Evolutionary conservation across 805 yeast species (phyloP).

Genomic region (Helenozyma baotianmanensis): DNA sequence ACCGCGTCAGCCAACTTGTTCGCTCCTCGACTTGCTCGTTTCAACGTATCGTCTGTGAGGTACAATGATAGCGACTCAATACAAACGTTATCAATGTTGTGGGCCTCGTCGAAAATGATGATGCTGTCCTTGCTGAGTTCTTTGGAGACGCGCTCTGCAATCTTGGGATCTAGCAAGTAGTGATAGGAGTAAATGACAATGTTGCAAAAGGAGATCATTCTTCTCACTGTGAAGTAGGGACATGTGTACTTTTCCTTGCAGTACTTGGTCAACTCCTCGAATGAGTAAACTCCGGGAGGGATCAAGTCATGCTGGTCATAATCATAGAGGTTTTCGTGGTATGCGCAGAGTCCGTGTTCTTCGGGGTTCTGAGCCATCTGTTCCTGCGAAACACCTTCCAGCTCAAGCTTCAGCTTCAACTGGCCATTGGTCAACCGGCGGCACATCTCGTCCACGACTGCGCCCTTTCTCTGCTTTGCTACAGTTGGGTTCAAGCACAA

Average conservation of each 20-base stretch:
- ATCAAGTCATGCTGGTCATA: slow-evolving; percentile 83
- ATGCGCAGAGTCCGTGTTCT: slow-evolving; percentile 58
- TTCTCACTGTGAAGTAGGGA: slow-evolving; percentile 95
- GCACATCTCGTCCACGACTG: slow-evolving; percentile 93
- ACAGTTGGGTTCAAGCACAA: slow-evolving; percentile 87
- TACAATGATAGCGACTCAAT: slow-evolving; percentile 92
- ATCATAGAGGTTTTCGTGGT: slow-evolving; percentile 84
- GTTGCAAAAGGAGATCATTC: slow-evolving; percentile 95
- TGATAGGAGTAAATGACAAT: slow-evolving; percentile 95
- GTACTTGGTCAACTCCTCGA: slow-evolving; percentile 73
- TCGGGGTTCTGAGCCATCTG: slow-evolving; percentile 44
- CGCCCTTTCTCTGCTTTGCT: slow-evolving; percentile 83
- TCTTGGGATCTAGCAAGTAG: slow-evolving; percentile 92
- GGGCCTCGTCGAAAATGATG: slow-evolving; percentile 97
- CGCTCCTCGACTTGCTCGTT: slow-evolving; percentile 86
- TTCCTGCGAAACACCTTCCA: slow-evolving; percentile 40
- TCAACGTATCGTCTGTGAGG: slow-evolving; percentile 82
- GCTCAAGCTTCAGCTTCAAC: slow-evolving; percentile 59
- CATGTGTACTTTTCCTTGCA: slow-evolving; percentile 80
- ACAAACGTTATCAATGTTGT: slow-evolving; percentile 97
- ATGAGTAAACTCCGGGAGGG: slow-evolving; percentile 92
- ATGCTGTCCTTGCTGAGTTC: slow-evolving; percentile 91
- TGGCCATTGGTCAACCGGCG: slow-evolving; percentile 92
- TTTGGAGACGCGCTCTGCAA: slow-evolving; percentile 89
- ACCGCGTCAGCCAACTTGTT: slow-evolving; percentile 71